Evolutionary conservation across 1,284 basidiomycete species (phyloP).

Genomic region (Irpex sp.): DNA sequence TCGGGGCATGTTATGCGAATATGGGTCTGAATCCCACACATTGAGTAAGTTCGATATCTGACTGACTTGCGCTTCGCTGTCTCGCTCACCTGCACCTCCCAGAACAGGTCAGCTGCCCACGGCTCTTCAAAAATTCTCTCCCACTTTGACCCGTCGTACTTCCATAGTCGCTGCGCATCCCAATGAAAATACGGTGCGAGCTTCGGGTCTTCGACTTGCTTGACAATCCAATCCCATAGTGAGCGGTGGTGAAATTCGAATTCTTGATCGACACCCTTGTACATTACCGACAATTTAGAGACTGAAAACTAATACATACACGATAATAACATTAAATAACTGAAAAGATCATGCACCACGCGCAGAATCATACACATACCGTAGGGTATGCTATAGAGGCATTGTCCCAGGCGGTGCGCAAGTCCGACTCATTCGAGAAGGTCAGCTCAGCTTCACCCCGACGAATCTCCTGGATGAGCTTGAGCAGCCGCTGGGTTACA

Average conservation of each 20-base stretch:
- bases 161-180: slow-evolving; percentile 24
- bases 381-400: not conserved
- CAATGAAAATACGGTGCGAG: slow-evolving; percentile 23
- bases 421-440: not conserved
- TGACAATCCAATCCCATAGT: slow-evolving; percentile 25
- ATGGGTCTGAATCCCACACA: no score
- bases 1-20: not conserved
- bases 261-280: not conserved
- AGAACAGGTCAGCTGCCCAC: slow-evolving; percentile 22
- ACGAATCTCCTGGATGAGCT: not conserved
- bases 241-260: slow-evolving; percentile 15
- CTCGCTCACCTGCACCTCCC: slow-evolving; percentile 22
- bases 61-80: no score
- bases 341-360: not conserved
- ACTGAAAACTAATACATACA: slow-evolving; percentile 23
- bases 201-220: slow-evolving; percentile 20
- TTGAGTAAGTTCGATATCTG: no score
- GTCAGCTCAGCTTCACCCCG: not conserved
- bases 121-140: slow-evolving; percentile 26
- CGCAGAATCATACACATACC: slow-evolving; percentile 20
- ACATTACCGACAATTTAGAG: slow-evolving; percentile 17
- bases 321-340: not conserved
- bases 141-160: slow-evolving; percentile 19
- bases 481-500: no score
- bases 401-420: not conserved